These are phyloP conservation scores for barrel medic (Medicago truncatula) DNA, from an alignment of 306 rosid genomes.

Conservation along the genomic window DNA sequence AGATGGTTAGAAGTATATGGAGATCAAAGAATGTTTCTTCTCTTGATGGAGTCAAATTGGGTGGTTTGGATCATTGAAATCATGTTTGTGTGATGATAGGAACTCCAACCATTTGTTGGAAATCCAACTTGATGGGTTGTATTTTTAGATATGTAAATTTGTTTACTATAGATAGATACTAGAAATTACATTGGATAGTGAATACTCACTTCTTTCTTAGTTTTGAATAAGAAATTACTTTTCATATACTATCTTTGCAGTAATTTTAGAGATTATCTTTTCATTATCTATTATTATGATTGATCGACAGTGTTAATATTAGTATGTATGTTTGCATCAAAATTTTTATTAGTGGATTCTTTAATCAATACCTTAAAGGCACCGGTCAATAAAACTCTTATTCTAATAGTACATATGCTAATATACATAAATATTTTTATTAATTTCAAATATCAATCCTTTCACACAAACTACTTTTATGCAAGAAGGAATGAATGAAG, in stretches of 20 bases:
- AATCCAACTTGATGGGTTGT: constrained; percentile 36
- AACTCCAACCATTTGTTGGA: constrained; percentile 51
- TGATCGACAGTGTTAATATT: no score
- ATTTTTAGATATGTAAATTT: constrained; percentile 36
- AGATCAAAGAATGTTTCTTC: constrained; percentile 39
- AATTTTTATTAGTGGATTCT: no score
- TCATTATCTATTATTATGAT: no score
- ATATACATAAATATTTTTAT: neutral
- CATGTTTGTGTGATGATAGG: neutral
- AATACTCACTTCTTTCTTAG: constrained; percentile 19
- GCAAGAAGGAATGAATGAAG: no score
- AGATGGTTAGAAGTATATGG: constrained; percentile 38
- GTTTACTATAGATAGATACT: constrained; percentile 31
- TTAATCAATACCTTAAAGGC: no score
- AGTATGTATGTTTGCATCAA: no score
- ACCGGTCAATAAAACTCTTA: no score
- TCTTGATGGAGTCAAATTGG: neutral
- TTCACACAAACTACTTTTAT: no score
- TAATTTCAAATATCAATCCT: neutral
- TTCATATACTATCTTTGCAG: no score
- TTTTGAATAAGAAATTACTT: neutral
- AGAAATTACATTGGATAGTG: constrained; percentile 31
- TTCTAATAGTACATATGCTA: no score
- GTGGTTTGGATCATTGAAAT: no score
- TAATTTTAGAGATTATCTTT: no score